A percentile compares a stretch with the other conserved stretches of the same genome.
Conservation (phyloP, 176 grass and related monocot species). For the Carex myosuroides region DNA sequence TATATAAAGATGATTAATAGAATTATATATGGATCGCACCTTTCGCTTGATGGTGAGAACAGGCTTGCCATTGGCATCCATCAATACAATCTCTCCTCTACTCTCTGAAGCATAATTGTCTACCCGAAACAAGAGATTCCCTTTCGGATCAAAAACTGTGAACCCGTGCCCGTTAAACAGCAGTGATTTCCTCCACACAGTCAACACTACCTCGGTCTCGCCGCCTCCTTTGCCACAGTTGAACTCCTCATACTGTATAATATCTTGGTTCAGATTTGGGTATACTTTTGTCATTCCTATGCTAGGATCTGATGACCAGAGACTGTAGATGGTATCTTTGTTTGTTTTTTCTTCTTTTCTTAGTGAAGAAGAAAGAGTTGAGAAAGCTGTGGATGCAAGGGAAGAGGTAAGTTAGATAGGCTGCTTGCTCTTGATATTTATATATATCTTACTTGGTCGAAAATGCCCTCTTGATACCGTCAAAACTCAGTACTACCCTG, state of each 20-base stretch:
- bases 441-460: background rate
- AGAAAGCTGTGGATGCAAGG: background rate
- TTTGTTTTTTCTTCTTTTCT: background rate
- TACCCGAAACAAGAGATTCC: constrained; percentile 32
- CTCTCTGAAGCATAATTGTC: constrained; percentile 41
- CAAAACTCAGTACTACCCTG: constrained; percentile 1
- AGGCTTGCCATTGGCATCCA: constrained; percentile 45
- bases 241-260: background rate
- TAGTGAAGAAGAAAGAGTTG: constrained; percentile 4
- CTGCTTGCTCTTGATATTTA: constrained; percentile 5
- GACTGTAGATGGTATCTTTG: background rate
- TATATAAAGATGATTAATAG: background rate
- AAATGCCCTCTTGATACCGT: no score
- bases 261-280: background rate
- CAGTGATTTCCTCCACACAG: constrained; percentile 29
- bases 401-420: background rate
- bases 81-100: constrained; percentile 48
- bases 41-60: constrained; percentile 61
- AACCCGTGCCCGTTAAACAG: constrained; percentile 29
- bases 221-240: background rate
- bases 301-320: background rate
- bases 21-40: constrained; percentile 4
- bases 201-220: constrained; percentile 6
- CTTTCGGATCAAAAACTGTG: constrained; percentile 22
- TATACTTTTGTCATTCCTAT: constrained; percentile 12